phyloP scores from a whole-genome alignment of 2,329 filamentous ascomycete species.

The Trichoderma atroviride region DNA sequence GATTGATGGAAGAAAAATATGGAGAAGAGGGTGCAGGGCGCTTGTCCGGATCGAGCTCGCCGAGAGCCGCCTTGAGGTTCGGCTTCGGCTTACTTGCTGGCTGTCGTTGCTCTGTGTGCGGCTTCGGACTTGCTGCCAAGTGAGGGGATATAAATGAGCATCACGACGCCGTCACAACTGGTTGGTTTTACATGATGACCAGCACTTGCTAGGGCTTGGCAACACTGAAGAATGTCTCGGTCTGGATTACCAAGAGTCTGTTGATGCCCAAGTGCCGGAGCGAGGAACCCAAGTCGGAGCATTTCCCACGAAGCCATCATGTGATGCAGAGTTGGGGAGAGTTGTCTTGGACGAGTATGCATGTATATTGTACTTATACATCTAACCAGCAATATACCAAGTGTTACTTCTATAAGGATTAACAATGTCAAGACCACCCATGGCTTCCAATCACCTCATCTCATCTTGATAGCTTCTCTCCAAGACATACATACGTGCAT shows the following conservation, averaged over 20 bases:
- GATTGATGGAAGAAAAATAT: background rate
- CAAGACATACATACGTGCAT: too few species aligned
- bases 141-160: background rate
- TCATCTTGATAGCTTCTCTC: background rate
- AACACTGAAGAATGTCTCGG: background rate
- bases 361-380: background rate
- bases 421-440: background rate
- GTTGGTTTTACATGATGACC: background rate
- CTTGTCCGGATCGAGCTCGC: background rate
- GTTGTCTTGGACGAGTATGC: background rate
- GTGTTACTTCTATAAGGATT: background rate
- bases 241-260: background rate
- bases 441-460: background rate
- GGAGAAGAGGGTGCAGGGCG: background rate
- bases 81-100: constrained; percentile 3
- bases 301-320: background rate
- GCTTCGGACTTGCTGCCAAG: background rate
- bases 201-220: background rate
- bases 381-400: background rate
- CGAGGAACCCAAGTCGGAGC: background rate
- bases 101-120: background rate
- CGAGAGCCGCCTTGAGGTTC: background rate
- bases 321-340: background rate
- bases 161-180: background rate
- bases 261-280: background rate